Base-by-base conservation (phyloP, 768 basidiomycete genomes). In the Hygrophorus pudorinus region DNA sequence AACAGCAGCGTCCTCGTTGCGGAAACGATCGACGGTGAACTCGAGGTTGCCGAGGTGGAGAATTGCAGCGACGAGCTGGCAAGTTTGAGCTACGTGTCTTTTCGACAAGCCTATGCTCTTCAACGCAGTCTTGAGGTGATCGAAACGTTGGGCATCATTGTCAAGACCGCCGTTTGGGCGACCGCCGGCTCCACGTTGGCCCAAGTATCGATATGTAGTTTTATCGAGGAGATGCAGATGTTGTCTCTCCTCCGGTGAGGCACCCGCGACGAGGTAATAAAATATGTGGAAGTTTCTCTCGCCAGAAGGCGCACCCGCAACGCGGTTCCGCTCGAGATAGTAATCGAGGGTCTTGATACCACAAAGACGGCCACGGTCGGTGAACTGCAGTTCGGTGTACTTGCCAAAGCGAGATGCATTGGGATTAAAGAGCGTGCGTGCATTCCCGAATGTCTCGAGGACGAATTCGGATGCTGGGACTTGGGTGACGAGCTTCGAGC, bases 261-360 rank as follows among this genome's bases (percentile, higher is more conserved):
- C 91, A 18, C 96, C 94, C 0, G 90, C 85, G 47, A 93, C 80
- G 55, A 99, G 78, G 61, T 96, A 96, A 59, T 98, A 97, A 64
- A 98, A 96, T 29, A 94, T 91, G 61, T 99, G 92, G 60, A 98
- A 97, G 52, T 96, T 97, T 9, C 93, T 79, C 62, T 99, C 93
- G 44, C 91, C 92, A 0, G 83, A 86, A 0, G 89, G 86, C 0
- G 86, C 77, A 16, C 79, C 78, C 5, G 89, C 76, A n/a, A 97
- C 90, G 8, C 92, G 80, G 53, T 82, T 87, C 43, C 87, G 72
- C 61, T 97, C 91, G 41, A 99, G 75, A 64, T 94, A 94, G 65
- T 99, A 97, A 58, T 97, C 92, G 50, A 98, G 79, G 0, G 91
- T 93, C 63, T 98, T 98, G 59, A 90, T 69, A 49, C 96, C 96